Evolutionary conservation across 345 rosid species (phyloP).

Genomic region (Murraya paniculata): DNA sequence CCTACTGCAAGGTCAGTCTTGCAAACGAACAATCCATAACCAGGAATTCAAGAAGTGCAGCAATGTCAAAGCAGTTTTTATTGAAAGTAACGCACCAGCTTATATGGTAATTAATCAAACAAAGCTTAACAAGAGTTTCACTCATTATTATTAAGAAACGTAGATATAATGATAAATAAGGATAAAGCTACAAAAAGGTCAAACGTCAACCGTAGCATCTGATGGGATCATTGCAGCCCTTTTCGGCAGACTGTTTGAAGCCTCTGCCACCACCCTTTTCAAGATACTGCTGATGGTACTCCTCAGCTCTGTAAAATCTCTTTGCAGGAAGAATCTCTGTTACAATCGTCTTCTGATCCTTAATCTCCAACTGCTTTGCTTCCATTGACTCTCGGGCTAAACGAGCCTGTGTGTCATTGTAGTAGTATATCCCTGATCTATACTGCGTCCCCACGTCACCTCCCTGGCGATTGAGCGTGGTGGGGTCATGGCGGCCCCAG

Average conservation of each 20-base stretch:
- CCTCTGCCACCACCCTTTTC: slow-evolving; percentile 68
- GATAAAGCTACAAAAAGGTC: background rate
- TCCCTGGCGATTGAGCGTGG: slow-evolving; percentile 85
- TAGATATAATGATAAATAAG: background rate
- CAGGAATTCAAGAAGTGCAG: background rate
- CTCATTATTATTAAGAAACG: no score
- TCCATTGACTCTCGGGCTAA: slow-evolving; percentile 56
- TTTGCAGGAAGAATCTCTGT: slow-evolving; percentile 76
- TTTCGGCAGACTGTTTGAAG: slow-evolving; percentile 52
- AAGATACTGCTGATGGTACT: slow-evolving; percentile 82
- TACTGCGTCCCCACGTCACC: slow-evolving; percentile 81
- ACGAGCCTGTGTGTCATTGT: slow-evolving; percentile 51
- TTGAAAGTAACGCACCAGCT: background rate
- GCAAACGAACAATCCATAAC: background rate
- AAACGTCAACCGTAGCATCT: slow-evolving; percentile 58
- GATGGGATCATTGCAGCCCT: slow-evolving; percentile 82
- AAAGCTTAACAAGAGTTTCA: no score
- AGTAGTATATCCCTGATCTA: slow-evolving; percentile 82
- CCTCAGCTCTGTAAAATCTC: slow-evolving; percentile 75
- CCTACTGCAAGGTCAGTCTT: background rate
- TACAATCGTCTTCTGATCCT: slow-evolving; percentile 51
- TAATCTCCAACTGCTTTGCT: slow-evolving; percentile 53
- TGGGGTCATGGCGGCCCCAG: slow-evolving; percentile 84
- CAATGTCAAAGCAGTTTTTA: no score
- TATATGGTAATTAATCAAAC: background rate